Evolutionary conservation across 2,329 filamentous ascomycete genomes (phyloP), one percentile per base, ranked within the genome.

Genomic region (Sporothrix curviconia): DNA sequence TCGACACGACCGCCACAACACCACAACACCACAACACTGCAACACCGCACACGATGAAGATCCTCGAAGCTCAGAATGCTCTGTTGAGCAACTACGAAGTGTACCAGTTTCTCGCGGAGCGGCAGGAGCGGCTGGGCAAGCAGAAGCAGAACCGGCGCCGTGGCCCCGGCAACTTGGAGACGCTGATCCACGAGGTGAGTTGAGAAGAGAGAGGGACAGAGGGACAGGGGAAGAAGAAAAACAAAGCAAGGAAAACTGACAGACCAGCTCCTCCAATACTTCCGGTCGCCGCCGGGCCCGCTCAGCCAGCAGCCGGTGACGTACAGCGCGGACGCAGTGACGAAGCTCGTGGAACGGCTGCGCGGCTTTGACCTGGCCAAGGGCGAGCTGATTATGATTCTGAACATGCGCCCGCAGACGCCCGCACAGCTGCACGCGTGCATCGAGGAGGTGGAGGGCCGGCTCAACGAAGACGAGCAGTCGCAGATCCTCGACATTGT

Each of bases 11-110:
- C 24, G 28, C 19, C 28, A 47, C 24, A n/a, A n/a, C 11, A 17
- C 15, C 14, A 25, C 17, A 17, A 9, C 7, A 30, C 37, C 19
- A 15, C 17, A 11, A n/a, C 54, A 9, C 19, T 3, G 11, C 51
- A 64, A 69, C 36, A 37, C 28, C n/a, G n/a, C n/a, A n/a, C 40
- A 43, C 34, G 19, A 85, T 86, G 83, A 86, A 89, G 79, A 81
- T 91, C 66, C 73, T 90, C 64, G 86, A 87, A 66, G 76, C 86
- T 3, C 85, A 90, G 68, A 82, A 82, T 30, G 85, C 85, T 5
- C 78, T 85, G 42, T 75, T 91, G 66, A 82, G 83, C 68, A 90
- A 90, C 70, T 86, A 82, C 62, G 87, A 90, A 75, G 86, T 90
- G 62, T 85, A 84, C 65, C 75, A 79, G 57, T 86, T 89, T 64